Base-by-base conservation (phyloP, 2,329 filamentous ascomycete species). In the Penicillium brasilianum region DNA sequence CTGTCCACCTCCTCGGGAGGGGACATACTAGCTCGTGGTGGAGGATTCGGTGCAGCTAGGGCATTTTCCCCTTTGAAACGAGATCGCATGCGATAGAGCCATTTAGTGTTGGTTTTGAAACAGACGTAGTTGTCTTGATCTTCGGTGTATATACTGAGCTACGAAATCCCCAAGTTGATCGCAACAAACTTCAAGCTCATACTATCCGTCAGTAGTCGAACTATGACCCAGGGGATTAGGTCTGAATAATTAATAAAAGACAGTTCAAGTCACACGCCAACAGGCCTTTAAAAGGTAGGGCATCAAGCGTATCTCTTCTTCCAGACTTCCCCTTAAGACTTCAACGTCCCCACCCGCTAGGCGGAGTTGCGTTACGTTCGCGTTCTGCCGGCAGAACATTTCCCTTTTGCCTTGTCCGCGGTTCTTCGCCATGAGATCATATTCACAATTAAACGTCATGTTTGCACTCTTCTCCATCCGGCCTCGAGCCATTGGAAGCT, bases 21-120 rank as follows among this genome's bases (percentile, higher is more conserved):
- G 52, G 64, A 60, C 55, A 53, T 64, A 41, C 20, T 57, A 14
- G 49, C 58, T 28, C 60, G 58, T 6, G 54, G 60, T 11, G 63
- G 76, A 28, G 77, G 76, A 1, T 74, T 83, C 49, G 70, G 84
- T 77, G 69, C 59, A 0, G 85, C 89, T 64, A 80, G 82, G 13
- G 78, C 78, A 51, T 92, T 93, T 73, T 92, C 90, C 18, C 90
- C 90, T 8, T 77, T 93, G 61, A 93, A 93, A 78, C 85, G 85
- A 72, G 87, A 92, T 54, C 84, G 85, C 60, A 85, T 87, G 61
- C 65, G 68, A 20, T 54, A 43, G 36, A 22, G 7, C 9, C 6
- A 6, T n/a, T n/a, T n/a, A n/a, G n/a, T n/a, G n/a, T n/a, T n/a
- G n/a, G n/a, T n/a, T n/a, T n/a, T n/a, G n/a, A n/a, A n/a, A n/a